Base-by-base conservation (phyloP, 2,329 filamentous ascomycete genomes). In the Hymenoscyphus fructigenus region DNA sequence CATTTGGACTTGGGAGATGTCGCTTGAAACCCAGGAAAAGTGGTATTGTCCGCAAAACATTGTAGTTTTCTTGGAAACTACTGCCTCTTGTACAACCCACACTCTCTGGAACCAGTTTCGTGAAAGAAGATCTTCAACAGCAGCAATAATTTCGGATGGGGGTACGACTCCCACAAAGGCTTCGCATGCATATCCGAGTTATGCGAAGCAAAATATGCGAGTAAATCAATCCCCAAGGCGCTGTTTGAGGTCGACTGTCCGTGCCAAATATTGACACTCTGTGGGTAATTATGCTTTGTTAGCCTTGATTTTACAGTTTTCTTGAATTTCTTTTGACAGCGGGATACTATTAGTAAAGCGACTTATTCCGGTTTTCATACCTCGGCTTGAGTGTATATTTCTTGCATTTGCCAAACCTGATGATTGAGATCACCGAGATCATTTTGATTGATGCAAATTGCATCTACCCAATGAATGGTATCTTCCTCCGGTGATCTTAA, bases 401-500 rank as follows among this genome's bases (percentile, higher is more conserved):
- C 20, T 23, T 38, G 20, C 57, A 59, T 59, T 7, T 59, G 29
- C 2, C 5, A 15, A 34, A 59, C 29, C 32, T 36, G 34, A 28
- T 59, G 17, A 23, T 1, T 26, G 4, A 5, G n/a, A 9, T 59
- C 57, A 9, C 6, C 26, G 2, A 41, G 5, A 23, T n/a, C 28
- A 20, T 1, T 5, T 26, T 59, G 57, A 14, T 59, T 41, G 15
- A 59, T 59, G 26, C 57, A 59, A 34, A 59, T 36, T 20, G 29
- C 2, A 59, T 59, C 57, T 36, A 59, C 29, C 57, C 57, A 59
- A 23, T n/a, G 28, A 59, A 38, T 59, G 3, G 28, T 29, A 34
- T 29, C 5, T 12, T 59, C 12, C 1, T 38, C 14, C 2, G 20
- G 6, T 3, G 20, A 14, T 7, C 57, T 5, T 6, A 59, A 34